Evolutionary conservation across 1,139 yeast genomes (phyloP), one percentile per base, ranked within the genome.

Genomic region (Suhomyces wounanorum): DNA sequence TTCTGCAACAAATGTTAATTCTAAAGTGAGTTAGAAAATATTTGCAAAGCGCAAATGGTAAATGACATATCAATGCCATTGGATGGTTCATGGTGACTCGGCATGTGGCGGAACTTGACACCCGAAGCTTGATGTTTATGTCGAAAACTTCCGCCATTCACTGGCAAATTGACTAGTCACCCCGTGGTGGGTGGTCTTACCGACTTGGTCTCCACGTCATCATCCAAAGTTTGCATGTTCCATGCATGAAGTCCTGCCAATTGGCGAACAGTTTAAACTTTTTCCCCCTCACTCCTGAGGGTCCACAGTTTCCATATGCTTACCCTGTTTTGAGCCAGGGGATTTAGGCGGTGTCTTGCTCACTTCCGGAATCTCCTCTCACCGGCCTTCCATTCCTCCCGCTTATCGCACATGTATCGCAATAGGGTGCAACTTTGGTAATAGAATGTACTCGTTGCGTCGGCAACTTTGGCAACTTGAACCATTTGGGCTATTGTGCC

Each of bases 331-430:
- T 26, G 42, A 40, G 42, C 42, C 42, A 25, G 33, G 42, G 33
- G 23, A 8, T n/a, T n/a, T 13, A 26, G 42, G 33, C 33, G 35
- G 18, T 13, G 9, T 8, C 33, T 16, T 40, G 33, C 42, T 40
- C 42, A 40, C n/a, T 40, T 40, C 42, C 42, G 33, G 42, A 26
- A n/a, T 30, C 33, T 40, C 42, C 42, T n/a, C 33, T 33, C 14
- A 7, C 33, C 33, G 33, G 33, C 33, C 33, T 3, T 30, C 33
- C 33, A 30, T 5, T 30, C 5, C 14, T 3, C 33, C 33, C 8
- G 33, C 14, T 30, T 30, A 30, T 30, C 33, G 14, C 33, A 30
- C 11, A 30, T 11, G n/a, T 30, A 13, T 30, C 33, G 33, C 33
- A 30, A 11, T 2, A 11, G 33, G 33, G 14, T 30, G 33, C 33